These are phyloP conservation scores for Hsuehochloa calcarea DNA, from an alignment of 176 grass and related monocot species.

Conservation along the genomic window DNA sequence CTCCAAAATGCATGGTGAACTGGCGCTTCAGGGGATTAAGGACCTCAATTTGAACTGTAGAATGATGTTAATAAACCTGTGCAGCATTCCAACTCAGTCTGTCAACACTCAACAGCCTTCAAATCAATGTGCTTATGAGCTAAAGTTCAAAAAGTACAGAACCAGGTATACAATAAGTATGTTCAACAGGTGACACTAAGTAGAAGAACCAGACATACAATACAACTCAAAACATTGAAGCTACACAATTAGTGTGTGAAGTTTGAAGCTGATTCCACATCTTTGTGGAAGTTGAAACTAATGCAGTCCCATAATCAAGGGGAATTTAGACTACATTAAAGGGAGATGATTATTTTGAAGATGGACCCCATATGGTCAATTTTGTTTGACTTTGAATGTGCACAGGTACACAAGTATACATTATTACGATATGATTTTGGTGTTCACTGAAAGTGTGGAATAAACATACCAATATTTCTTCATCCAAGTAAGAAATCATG, in stretches of 20 bases:
- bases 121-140: neutral
- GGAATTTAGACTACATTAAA: neutral
- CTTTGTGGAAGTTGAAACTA: neutral
- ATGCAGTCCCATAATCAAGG: neutral
- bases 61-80: neutral
- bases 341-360: neutral
- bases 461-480: constrained; percentile 91
- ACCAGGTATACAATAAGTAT: neutral
- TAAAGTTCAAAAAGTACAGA: neutral
- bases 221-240: neutral
- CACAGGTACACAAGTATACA: neutral
- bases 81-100: neutral
- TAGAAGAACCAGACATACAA: neutral
- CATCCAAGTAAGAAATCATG: constrained; percentile 98
- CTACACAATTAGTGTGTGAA: neutral
- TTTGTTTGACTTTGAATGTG: neutral
- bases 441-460: constrained; percentile 4
- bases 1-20: neutral
- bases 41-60: neutral
- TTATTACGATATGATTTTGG: neutral
- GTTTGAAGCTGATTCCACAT: neutral
- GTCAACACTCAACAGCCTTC: constrained; percentile 19
- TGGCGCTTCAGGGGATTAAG: neutral
- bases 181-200: neutral
- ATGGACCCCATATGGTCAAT: neutral